These are phyloP conservation scores for Cornus suecica DNA, from an alignment of 148 eudicot genomes.

Conservation along the genomic window DNA sequence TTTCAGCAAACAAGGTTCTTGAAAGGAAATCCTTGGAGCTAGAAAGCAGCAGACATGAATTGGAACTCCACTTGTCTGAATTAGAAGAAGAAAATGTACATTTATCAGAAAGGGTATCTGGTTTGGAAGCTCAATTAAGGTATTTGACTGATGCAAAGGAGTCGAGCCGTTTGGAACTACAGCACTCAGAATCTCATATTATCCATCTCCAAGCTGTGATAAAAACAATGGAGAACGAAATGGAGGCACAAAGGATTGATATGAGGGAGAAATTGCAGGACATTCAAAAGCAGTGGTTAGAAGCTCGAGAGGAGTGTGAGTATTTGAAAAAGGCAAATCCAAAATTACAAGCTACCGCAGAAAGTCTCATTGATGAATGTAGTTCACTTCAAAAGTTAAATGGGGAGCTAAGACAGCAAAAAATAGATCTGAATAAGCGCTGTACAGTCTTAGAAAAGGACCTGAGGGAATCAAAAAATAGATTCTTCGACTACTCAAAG, in stretches of 20 bases:
- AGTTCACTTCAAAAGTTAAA: slow-evolving; percentile 52
- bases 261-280: slow-evolving; percentile 46
- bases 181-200: slow-evolving; percentile 39
- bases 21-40: slow-evolving; percentile 44
- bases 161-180: slow-evolving; percentile 44
- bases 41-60: slow-evolving; percentile 47
- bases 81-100: slow-evolving; percentile 61
- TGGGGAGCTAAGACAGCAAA: slow-evolving; percentile 54
- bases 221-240: slow-evolving; percentile 38
- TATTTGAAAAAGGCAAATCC: slow-evolving; percentile 53
- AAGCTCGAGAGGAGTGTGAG: slow-evolving; percentile 65
- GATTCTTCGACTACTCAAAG: slow-evolving; percentile 36
- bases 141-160: slow-evolving; percentile 54
- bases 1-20: slow-evolving; percentile 47
- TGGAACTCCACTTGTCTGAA: slow-evolving; percentile 43
- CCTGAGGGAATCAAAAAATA: slow-evolving; percentile 40
- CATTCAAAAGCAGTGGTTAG: slow-evolving; percentile 39
- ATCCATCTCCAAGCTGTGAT: slow-evolving; percentile 56
- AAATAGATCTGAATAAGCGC: slow-evolving; percentile 41
- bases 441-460: slow-evolving; percentile 45
- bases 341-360: slow-evolving; percentile 50
- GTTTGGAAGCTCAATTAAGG: slow-evolving; percentile 56
- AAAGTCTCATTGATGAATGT: slow-evolving; percentile 52
- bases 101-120: slow-evolving; percentile 49
- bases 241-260: slow-evolving; percentile 41